Percentiles rank a stretch among this genome's conserved stretches.
Evolutionary conservation across 495 filamentous ascomycete species (phyloP).

Genomic region (Neurospora africana): DNA sequence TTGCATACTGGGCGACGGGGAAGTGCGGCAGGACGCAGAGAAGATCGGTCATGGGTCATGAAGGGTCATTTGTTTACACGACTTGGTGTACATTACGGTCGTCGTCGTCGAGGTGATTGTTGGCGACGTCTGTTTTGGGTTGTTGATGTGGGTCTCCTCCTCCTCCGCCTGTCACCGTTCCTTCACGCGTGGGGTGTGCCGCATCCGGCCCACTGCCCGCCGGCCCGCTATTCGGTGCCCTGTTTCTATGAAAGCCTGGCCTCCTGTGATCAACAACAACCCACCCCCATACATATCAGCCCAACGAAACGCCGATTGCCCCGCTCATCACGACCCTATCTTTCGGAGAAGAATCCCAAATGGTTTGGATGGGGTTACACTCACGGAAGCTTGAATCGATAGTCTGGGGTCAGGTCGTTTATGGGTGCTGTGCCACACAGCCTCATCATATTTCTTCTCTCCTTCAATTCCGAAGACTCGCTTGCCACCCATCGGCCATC

Average conservation of each 20-base stretch:
- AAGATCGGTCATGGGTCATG: constrained; percentile 71
- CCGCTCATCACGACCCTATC: background rate
- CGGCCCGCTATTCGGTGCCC: background rate
- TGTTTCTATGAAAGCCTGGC: too few relatives aligned
- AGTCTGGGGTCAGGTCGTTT: background rate
- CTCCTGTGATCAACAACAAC: too few relatives aligned
- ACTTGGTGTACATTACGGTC: background rate
- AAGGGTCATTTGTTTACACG: constrained; percentile 1
- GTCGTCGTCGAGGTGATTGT: background rate
- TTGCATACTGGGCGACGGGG: constrained; percentile 52
- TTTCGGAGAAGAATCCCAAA: background rate
- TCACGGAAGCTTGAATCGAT: background rate
- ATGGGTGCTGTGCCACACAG: background rate
- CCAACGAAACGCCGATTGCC: background rate
- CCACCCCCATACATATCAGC: background rate
- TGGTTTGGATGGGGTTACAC: background rate
- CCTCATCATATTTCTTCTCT: background rate
- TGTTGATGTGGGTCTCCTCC: background rate
- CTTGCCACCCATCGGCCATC: background rate
- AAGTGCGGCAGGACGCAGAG: constrained; percentile 72
- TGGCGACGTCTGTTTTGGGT: background rate
- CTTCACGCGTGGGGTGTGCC: too few relatives aligned
- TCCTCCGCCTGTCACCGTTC: too few relatives aligned
- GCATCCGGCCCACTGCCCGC: background rate
- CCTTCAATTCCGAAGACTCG: background rate